phyloP scores from a whole-genome alignment of 345 rosid genomes.

The Boechera stricta region DNA sequence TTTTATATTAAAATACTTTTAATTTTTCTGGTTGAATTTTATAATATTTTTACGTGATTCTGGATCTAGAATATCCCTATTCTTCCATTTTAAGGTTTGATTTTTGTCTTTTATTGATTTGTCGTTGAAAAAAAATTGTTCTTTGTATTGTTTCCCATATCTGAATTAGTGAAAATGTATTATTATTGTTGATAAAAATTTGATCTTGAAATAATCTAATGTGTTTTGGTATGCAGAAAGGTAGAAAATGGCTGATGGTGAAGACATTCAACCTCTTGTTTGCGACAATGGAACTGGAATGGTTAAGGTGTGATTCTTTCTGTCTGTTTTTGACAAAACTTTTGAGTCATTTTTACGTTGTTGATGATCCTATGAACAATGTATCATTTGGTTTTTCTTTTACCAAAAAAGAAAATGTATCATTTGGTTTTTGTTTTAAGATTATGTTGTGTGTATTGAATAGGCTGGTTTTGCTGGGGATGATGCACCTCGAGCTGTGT shows the following conservation, averaged over 20 bases:
- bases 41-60: constrained; percentile 31
- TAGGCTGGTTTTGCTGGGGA: constrained; percentile 98
- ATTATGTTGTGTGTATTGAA: constrained; percentile 13
- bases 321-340: not conserved
- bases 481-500: constrained; percentile 90
- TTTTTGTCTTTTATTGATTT: constrained; percentile 22
- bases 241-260: constrained; percentile 81
- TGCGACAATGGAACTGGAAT: constrained; percentile 79
- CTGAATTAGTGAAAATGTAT: not conserved
- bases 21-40: constrained; percentile 2
- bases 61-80: constrained; percentile 28
- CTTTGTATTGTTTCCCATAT: not conserved
- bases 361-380: constrained; percentile 16
- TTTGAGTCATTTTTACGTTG: not conserved
- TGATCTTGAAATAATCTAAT: not conserved
- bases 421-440: not conserved
- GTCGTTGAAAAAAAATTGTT: not conserved
- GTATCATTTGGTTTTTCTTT: not conserved
- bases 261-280: constrained; percentile 85
- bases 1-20: not conserved
- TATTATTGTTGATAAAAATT: not conserved
- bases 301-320: constrained; percentile 56
- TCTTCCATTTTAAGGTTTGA: constrained; percentile 18
- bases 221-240: constrained; percentile 25
- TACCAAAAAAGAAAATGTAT: constrained; percentile 1